Evolutionary conservation across 768 basidiomycete species (phyloP).

Genomic region (Chalciporus piperatus): DNA sequence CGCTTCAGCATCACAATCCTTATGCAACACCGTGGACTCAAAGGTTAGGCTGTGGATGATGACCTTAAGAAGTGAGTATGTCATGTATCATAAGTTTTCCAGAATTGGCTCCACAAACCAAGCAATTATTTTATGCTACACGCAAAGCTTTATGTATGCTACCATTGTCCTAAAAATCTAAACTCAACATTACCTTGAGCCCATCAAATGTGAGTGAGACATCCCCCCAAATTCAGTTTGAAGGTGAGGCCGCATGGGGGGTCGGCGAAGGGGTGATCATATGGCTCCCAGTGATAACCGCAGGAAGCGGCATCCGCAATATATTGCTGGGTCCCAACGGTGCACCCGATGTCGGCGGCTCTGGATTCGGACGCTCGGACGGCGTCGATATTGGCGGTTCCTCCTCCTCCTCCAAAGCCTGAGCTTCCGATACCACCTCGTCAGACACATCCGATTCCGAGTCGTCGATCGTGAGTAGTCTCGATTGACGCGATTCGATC

Average conservation of each 20-base stretch:
- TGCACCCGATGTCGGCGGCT: slow-evolving; percentile 52
- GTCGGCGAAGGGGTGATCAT: slow-evolving; percentile 47
- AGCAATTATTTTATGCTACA: too few relatives aligned
- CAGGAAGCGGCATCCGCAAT: slow-evolving; percentile 35
- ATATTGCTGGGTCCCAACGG: slow-evolving; percentile 38
- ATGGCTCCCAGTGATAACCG: slow-evolving; percentile 42
- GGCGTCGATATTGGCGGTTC: slow-evolving; percentile 42
- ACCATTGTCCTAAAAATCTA: too few relatives aligned
- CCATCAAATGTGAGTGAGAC: background rate
- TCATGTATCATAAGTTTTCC: too few relatives aligned
- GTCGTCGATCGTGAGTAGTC: slow-evolving; percentile 17
- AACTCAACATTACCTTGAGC: too few relatives aligned
- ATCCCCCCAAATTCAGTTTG: background rate
- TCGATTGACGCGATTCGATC: slow-evolving; percentile 34
- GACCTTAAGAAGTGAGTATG: too few relatives aligned
- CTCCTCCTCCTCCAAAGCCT: slow-evolving; percentile 27
- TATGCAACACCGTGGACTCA: too few relatives aligned
- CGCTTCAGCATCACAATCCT: too few relatives aligned
- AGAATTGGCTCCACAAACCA: too few relatives aligned
- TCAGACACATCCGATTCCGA: background rate
- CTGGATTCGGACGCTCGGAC: slow-evolving; percentile 52
- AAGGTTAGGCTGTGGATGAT: too few relatives aligned
- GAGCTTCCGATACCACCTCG: background rate
- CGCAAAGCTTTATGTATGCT: too few relatives aligned
- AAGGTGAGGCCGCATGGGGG: slow-evolving; percentile 19